Evolutionary conservation across 1,139 yeast genomes (phyloP).

Genomic region (Protomyces arabidopsidicola): DNA sequence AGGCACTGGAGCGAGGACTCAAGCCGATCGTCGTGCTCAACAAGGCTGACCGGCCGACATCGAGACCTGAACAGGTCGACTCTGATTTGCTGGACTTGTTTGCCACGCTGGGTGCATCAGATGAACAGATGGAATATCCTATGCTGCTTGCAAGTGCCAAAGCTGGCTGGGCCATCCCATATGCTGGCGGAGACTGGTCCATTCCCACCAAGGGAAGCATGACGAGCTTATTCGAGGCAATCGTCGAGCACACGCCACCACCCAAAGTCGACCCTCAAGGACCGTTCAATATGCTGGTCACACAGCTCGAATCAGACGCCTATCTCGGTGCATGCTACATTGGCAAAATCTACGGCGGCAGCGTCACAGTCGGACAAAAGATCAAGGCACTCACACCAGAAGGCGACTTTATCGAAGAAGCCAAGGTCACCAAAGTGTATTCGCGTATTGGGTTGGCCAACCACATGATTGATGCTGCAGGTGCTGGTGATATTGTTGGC

Average conservation of each 20-base stretch:
- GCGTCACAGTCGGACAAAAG: conserved; percentile 9
- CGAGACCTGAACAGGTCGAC: conserved; percentile 66
- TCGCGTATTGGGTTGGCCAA: conserved; percentile 21
- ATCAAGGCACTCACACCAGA: conserved; percentile 21
- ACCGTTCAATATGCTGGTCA: conserved; percentile 22
- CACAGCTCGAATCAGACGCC: conserved; percentile 22
- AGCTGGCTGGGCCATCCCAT: conserved; percentile 25
- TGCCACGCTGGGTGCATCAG: conserved; percentile 20
- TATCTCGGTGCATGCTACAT: conserved; percentile 22
- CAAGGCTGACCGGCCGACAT: conserved; percentile 78
- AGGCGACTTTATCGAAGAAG: conserved; percentile 23
- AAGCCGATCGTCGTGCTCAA: conserved; percentile 88
- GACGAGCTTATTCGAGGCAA: conserved; percentile 24
- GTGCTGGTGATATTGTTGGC: conserved; percentile 24
- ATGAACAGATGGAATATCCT: conserved; percentile 27
- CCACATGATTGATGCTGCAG: conserved; percentile 16
- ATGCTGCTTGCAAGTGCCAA: conserved; percentile 21
- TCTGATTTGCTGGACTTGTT: conserved; percentile 60
- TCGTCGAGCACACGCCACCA: conserved; percentile 15
- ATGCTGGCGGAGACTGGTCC: not conserved
- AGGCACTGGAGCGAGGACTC: conserved; percentile 77
- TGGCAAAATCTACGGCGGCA: conserved; percentile 24
- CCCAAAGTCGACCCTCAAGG: conserved; percentile 17
- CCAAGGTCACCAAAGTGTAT: conserved; percentile 21
- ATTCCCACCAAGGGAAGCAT: conserved; percentile 5